Evolutionary conservation across 805 yeast species (phyloP), one percentile per base, ranked within the genome.

Genomic region (Ogataea saltuana): DNA sequence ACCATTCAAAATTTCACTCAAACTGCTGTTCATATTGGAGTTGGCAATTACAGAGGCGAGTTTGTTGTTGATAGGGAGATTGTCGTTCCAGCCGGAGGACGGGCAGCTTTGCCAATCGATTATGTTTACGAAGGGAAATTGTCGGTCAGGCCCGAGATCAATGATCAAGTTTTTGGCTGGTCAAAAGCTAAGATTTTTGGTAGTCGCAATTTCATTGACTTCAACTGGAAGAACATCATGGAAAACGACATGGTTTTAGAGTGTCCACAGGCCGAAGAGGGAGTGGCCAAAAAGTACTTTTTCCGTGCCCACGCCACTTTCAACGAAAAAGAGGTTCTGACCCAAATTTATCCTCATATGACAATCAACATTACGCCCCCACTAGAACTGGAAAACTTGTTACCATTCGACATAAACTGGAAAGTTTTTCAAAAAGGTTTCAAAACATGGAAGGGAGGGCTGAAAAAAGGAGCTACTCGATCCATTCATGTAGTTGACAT

Each of bases 261-360:
- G 29, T 93, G 98, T 58, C 67, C 71, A 0, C 68, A 81, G 0
- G 53, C 59, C 1, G 62, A 59, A 2, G 50, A 58, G 0, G 58
- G 61, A 0, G 78, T 70, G 18, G 67, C 59, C 1, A 55, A 50
- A 20, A 58, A 53, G 58, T 46, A 69, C 60, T 83, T 75, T 54
- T 83, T 86, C 65, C 91, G 85, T 51, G 85, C 84, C 0, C 84
- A 78, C 51, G 88, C 91, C 1, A 63, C 68, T 33, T 84, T 65
- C 61, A 80, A 85, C 49, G 60, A 67, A 13, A 71, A 75, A n/a
- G 95, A 87, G 49, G 89, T 88, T 0, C 66, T 89, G 19, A 75
- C 86, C 0, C 71, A 74, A 45, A 74, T 86, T 1, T 95, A 88
- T 56, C 99, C 99, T 0, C 93, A 87, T 55, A 75, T 91, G 86